Base-by-base conservation (phyloP, 192 early-diverging fungal species). In the Ambispora gerdemannii region DNA sequence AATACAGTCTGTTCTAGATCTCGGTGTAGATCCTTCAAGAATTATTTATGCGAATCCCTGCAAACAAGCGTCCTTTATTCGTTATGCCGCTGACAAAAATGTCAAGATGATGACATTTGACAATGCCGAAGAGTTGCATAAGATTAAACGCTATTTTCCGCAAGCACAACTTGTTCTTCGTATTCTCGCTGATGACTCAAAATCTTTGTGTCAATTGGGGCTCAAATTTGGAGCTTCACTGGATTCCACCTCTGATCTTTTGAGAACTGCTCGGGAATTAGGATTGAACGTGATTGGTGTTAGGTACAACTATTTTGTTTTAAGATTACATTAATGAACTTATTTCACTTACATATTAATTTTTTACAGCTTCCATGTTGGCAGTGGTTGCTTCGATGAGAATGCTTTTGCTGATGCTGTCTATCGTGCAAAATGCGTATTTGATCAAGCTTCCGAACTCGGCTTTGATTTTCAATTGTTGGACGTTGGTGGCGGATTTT, bases 1-100 rank as follows among this genome's bases (percentile, higher is more conserved):
- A 86, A 91, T 99, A 27, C 85, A 93, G 69, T 83, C 86, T 50
- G 88, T 89, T 38, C 83, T 98, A 43, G 80, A 85, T 32, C 72
- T 87, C 36, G 92, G 92, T 60, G 87, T 89, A 4, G 82, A 88
- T 32, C 82, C 92, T 4, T 81, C 73, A 2, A 82, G 88, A 50
- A 91, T 99, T 76, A 96, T 99, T 67, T 99, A 96, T 65, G 96
- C 97, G 63, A 96, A 99, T 82, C 97, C 97, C n/a, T 99, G 97
- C 88, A 99, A 99, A 83, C 94, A 94, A 69, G 84, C 88, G 56
- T 94, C 95, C 4, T 96, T 96, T 80, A 86, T 99, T 75, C 91
- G 92, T 51, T 96, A 86, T 70, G 94, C 96, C 1, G 77, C 80
- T 25, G 76, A 77, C 27, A 83, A 87, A 56, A 88, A 89, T 65